A percentile compares a stretch with the other conserved stretches of the same genome.
Conservation (phyloP, 257 asterid genomes). For the Primulina eburnea region DNA sequence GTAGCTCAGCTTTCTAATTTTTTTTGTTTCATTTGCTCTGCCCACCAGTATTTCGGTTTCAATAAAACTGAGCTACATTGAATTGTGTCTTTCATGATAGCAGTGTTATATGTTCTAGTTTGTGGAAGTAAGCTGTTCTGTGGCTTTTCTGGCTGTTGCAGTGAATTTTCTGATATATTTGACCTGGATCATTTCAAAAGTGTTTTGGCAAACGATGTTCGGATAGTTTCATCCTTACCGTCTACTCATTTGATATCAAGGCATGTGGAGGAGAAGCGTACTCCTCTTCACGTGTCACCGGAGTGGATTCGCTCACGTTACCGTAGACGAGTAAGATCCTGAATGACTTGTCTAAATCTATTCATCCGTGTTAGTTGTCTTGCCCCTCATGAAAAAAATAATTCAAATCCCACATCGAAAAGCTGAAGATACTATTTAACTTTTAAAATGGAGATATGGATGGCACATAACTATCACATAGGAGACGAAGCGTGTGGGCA, state of each 20-base stretch:
- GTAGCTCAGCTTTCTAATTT: background rate
- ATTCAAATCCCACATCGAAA: no score
- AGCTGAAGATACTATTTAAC: no score
- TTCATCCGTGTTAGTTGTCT: background rate
- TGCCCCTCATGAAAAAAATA: no score
- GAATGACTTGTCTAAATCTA: background rate
- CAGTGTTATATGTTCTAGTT: background rate
- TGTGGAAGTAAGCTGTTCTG: conserved; percentile 18
- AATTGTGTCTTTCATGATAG: background rate
- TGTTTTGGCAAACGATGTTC: conserved; percentile 69
- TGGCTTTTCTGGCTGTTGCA: conserved; percentile 41
- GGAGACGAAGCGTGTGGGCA: conserved; percentile 24
- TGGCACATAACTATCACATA: background rate
- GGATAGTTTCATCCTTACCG: conserved; percentile 84
- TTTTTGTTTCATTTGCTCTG: background rate
- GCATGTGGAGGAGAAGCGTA: conserved; percentile 76
- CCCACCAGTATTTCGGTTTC: background rate
- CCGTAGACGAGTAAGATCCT: conserved; percentile 43
- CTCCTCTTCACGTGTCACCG: conserved; percentile 70
- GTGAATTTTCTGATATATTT: conserved; percentile 91
- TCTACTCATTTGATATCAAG: conserved; percentile 87
- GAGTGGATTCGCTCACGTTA: conserved; percentile 83
- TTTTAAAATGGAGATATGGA: no score
- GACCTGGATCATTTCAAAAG: conserved; percentile 89
- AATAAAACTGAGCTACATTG: background rate